Percentiles rank a stretch among this genome's conserved stretches.
phyloP scores from a whole-genome alignment of 371 early-diverging fungal species.

The Apophysomyces sp. region DNA sequence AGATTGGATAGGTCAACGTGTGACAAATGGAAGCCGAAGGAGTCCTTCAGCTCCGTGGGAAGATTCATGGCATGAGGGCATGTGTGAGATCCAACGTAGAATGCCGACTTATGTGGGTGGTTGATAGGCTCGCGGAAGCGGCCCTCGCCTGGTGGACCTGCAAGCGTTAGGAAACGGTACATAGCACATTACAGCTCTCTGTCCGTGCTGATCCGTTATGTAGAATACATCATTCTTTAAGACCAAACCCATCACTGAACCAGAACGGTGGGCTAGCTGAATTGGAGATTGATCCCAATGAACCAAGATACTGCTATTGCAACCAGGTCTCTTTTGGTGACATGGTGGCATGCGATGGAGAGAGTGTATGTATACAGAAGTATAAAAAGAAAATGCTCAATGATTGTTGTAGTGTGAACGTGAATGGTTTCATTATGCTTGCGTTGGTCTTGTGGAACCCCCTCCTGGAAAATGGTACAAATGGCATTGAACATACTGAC shows the following conservation, averaged over 20 bases:
- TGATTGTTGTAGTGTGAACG: slow-evolving; percentile 61
- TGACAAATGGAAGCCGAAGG: neutral
- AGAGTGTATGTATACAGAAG: slow-evolving; percentile 54
- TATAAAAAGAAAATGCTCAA: neutral
- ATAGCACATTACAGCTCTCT: neutral
- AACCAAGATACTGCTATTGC: slow-evolving; percentile 90
- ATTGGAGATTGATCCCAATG: slow-evolving; percentile 83
- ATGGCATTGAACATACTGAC: slow-evolving; percentile 19
- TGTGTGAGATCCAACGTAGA: neutral
- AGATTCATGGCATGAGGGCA: slow-evolving; percentile 1
- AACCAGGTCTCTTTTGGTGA: slow-evolving; percentile 90
- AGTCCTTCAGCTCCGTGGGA: neutral
- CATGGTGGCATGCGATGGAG: slow-evolving; percentile 93
- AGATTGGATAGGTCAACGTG: slow-evolving; percentile 22
- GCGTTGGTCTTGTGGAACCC: slow-evolving; percentile 77
- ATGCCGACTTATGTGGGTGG: slow-evolving; percentile 1
- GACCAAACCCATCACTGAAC: slow-evolving; percentile 14
- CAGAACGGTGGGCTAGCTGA: slow-evolving; percentile 33
- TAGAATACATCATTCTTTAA: slow-evolving; percentile 28
- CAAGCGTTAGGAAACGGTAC: slow-evolving; percentile 4
- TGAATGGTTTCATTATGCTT: slow-evolving; percentile 93
- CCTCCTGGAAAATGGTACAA: slow-evolving; percentile 90
- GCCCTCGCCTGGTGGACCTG: slow-evolving; percentile 5
- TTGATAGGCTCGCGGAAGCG: slow-evolving; percentile 9
- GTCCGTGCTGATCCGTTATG: neutral